Conservation (phyloP, 169 alveolate genomes). For the Miamiensis avidus region DNA sequence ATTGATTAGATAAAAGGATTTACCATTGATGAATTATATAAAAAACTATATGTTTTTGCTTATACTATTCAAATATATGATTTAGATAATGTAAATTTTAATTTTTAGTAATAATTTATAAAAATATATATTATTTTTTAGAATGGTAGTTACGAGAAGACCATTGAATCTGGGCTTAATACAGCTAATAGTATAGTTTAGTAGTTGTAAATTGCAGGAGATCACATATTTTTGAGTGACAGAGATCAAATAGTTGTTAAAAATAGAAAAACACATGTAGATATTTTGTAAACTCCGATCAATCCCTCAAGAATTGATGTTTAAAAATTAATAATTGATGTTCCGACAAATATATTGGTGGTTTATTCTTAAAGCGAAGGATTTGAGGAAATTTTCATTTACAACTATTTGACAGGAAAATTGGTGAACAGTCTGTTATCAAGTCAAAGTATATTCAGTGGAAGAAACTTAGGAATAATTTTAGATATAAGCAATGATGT, state of each 20-base stretch:
- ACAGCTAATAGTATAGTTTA: neutral
- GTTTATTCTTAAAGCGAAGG: neutral
- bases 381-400: neutral
- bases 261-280: neutral
- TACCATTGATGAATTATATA: neutral
- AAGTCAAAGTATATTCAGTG: neutral
- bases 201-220: neutral
- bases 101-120: no score
- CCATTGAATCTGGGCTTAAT: neutral
- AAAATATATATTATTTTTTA: no score
- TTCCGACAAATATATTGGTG: no score
- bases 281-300: no score
- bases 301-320: neutral
- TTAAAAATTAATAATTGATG: no score
- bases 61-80: neutral
- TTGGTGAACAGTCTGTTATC: neutral
- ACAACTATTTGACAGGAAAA: neutral
- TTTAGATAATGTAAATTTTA: neutral
- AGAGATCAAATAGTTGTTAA: neutral
- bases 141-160: neutral
- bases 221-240: neutral
- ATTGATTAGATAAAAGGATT: neutral
- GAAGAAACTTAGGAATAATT: neutral
- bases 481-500: neutral
- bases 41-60: neutral